These are phyloP conservation scores for Naganishia vishniacii DNA, from an alignment of 768 basidiomycete species.

Conservation along the genomic window DNA sequence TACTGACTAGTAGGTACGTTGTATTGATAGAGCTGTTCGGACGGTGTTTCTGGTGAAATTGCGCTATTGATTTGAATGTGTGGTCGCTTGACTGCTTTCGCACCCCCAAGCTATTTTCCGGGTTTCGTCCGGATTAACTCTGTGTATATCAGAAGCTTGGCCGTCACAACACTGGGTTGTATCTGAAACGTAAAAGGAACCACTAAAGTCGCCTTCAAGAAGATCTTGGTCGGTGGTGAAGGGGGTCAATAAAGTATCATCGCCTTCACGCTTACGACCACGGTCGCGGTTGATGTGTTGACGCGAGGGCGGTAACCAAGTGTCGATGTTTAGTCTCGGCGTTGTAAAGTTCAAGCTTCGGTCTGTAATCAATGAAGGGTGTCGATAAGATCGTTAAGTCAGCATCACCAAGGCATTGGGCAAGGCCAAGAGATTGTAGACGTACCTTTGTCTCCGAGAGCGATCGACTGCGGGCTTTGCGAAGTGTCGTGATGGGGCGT, in stretches of 20 bases:
- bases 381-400: too few relatives aligned
- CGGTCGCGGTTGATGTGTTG: background rate
- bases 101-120: background rate
- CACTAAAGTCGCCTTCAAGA: background rate
- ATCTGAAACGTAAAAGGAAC: conserved; percentile 5
- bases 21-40: background rate
- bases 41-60: background rate
- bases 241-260: background rate
- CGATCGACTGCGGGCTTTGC: too few relatives aligned
- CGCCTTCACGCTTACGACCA: too few relatives aligned
- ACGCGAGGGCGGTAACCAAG: too few relatives aligned
- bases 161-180: too few relatives aligned
- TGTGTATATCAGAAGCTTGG: background rate
- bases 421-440: too few relatives aligned
- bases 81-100: background rate
- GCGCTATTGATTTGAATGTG: background rate
- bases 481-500: background rate
- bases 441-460: too few relatives aligned
- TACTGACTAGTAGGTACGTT: background rate
- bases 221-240: background rate
- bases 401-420: too few relatives aligned
- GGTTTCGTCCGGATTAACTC: too few relatives aligned
- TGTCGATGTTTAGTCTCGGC: too few relatives aligned
- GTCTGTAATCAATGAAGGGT: too few relatives aligned
- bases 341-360: too few relatives aligned